phyloP scores from a whole-genome alignment of 192 early-diverging fungal genomes.

The Umbelopsis sp. region DNA sequence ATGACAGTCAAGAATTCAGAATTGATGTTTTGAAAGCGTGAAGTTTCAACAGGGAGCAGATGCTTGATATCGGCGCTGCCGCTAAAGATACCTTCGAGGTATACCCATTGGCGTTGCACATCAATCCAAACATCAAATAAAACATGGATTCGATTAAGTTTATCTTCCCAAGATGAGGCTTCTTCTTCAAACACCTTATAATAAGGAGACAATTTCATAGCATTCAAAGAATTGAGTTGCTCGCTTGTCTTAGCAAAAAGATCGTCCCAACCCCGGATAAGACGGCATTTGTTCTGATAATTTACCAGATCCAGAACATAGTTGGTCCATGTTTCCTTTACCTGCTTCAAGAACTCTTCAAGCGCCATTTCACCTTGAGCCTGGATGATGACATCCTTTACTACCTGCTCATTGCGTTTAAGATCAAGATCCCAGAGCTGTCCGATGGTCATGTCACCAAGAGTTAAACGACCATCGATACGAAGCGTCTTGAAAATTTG shows the following conservation, averaged over 20 bases:
- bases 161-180: conserved; percentile 93
- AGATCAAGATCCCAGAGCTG: conserved; percentile 95
- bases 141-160: conserved; percentile 92
- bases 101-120: conserved; percentile 99
- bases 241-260: conserved; percentile 96
- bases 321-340: conserved; percentile 87
- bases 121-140: conserved; percentile 99
- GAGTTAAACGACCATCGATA: conserved; percentile 65
- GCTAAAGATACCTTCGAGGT: conserved; percentile 98
- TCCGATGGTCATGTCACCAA: conserved; percentile 91
- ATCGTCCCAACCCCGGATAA: conserved; percentile 98
- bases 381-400: conserved; percentile 87
- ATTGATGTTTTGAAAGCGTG: conserved; percentile 96
- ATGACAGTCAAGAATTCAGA: conserved; percentile 97
- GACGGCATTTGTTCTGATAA: conserved; percentile 96
- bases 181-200: conserved; percentile 99
- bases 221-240: conserved; percentile 90
- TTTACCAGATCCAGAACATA: conserved; percentile 94
- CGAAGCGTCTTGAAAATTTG: conserved; percentile 86
- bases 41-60: conserved; percentile 93
- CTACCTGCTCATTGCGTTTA: conserved; percentile 78
- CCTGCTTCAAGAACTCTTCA: conserved; percentile 95
- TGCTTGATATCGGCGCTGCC: conserved; percentile 97
- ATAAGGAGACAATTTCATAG: conserved; percentile 98
- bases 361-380: conserved; percentile 99